Base-by-base conservation (phyloP, 805 yeast genomes). In the Zygosaccharomyces lentus region DNA sequence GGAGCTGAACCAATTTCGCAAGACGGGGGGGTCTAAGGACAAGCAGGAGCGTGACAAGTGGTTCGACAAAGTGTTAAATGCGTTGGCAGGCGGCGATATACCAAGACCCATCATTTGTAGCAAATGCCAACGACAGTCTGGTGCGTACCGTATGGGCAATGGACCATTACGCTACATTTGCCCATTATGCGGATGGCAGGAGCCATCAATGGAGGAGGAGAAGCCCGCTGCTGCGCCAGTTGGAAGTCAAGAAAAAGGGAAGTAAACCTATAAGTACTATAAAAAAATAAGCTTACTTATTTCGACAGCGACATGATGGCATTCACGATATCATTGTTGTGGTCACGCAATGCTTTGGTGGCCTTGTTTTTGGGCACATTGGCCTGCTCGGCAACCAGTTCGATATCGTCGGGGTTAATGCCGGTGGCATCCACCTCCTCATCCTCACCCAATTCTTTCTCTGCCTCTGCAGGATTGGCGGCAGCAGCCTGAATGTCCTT, bases 271-370 rank as follows among this genome's bases (percentile, higher is more conserved):
- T 19, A 17, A 38, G 27, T 24, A 26, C 37, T 37, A 37, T 16
- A 19, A 37, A 26, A 26, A 26, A 29, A 29, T 16, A 29, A 29
- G 32, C 32, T 6, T 47, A 36, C 37, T 46, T 59, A 62, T 48
- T 59, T 61, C 35, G 76, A 69, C 69, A 84, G 76, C 55, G 85
- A 81, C 96, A 91, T 87, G 70, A 91, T 88, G 59, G 98, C 91
- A 69, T 90, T 89, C 67, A 93, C 97, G 73, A 93, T 82, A 70
- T 93, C 98, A 70, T 90, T 89, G 61, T 86, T 79, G 77, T 90
- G 88, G 58, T 78, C 83, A 69, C 77, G 84, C 70, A 93, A 78
- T 60, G 97, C 96, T 71, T 84, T 85, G 61, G 81, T 87, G 55
- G 98, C 98, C 78, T 87, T 87, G 61, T 80, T 81, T 75, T 89